Evolutionary conservation across 805 yeast species (phyloP).

Genomic region (Metschnikowia continentalis): DNA sequence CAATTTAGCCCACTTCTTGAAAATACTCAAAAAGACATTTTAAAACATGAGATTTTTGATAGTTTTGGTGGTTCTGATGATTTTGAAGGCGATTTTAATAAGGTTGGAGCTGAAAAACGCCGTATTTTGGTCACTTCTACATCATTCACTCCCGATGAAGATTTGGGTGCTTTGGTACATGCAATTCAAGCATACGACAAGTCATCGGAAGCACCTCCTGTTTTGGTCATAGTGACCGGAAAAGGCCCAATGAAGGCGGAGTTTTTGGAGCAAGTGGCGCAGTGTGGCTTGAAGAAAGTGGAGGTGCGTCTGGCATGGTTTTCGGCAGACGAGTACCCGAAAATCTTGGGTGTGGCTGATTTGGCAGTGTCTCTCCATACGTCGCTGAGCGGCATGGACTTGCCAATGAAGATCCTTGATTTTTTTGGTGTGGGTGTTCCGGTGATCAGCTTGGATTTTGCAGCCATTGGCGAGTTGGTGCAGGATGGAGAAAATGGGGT

Average conservation of each 20-base stretch:
- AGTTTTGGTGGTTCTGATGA: not conserved
- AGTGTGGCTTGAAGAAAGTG: slow-evolving; percentile 44
- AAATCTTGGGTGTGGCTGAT: slow-evolving; percentile 70
- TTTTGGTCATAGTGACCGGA: slow-evolving; percentile 86
- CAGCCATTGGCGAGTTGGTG: slow-evolving; percentile 77
- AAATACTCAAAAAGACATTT: slow-evolving; percentile 25
- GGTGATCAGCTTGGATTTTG: slow-evolving; percentile 71
- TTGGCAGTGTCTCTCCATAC: slow-evolving; percentile 86
- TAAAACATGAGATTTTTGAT: slow-evolving; percentile 25
- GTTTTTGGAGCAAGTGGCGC: slow-evolving; percentile 46
- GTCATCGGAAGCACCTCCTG: slow-evolving; percentile 33
- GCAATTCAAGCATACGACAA: slow-evolving; percentile 71
- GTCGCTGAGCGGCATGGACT: slow-evolving; percentile 88
- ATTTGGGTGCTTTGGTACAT: slow-evolving; percentile 62
- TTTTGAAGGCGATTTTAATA: too few species aligned
- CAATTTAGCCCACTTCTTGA: slow-evolving; percentile 53
- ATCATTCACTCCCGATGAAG: slow-evolving; percentile 95
- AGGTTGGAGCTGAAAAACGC: slow-evolving; percentile 27
- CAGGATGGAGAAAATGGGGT: slow-evolving; percentile 67
- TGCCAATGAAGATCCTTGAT: slow-evolving; percentile 97
- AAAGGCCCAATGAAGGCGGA: slow-evolving; percentile 78
- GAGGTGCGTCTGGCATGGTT: slow-evolving; percentile 72
- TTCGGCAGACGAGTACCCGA: slow-evolving; percentile 72
- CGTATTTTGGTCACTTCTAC: slow-evolving; percentile 82
- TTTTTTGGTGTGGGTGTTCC: slow-evolving; percentile 96